Percentiles rank a stretch among this genome's conserved stretches.
Conservation (phyloP, 2,329 filamentous ascomycete species). For the Moelleriella libera region DNA sequence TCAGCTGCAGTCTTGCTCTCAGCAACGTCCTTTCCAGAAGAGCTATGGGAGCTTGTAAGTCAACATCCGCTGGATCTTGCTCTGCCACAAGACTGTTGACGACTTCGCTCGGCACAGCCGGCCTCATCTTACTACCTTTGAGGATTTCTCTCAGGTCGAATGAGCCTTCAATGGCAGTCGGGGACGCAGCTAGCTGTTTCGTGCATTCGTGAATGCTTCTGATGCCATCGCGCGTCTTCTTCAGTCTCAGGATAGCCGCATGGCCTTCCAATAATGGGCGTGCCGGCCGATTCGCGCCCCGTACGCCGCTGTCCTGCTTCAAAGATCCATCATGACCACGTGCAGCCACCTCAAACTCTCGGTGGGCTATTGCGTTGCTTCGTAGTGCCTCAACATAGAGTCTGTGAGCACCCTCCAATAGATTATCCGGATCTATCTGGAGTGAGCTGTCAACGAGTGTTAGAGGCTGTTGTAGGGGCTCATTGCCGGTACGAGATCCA, state of each 20-base stretch:
- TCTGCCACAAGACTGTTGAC: conserved; percentile 34
- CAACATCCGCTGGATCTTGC: conserved; percentile 19
- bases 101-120: conserved; percentile 36
- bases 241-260: conserved; percentile 34
- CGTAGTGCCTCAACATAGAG: conserved; percentile 41
- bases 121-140: conserved; percentile 25
- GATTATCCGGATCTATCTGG: conserved; percentile 18
- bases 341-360: conserved; percentile 27
- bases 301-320: conserved; percentile 2
- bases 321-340: conserved; percentile 5
- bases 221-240: conserved; percentile 36
- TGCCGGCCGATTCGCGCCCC: background rate
- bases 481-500: conserved; percentile 28
- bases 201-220: conserved; percentile 35
- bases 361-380: conserved; percentile 24
- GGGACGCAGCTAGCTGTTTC: conserved; percentile 34
- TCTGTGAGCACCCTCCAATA: conserved; percentile 32
- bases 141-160: conserved; percentile 36
- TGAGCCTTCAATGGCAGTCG: conserved; percentile 34
- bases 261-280: conserved; percentile 30
- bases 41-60: conserved; percentile 32
- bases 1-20: conserved; percentile 40
- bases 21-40: conserved; percentile 44
- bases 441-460: conserved; percentile 29
- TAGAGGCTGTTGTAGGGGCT: conserved; percentile 27